Evolutionary conservation across 2,329 filamentous ascomycete genomes (phyloP).

Genomic region (Magnaporthales sp.): DNA sequence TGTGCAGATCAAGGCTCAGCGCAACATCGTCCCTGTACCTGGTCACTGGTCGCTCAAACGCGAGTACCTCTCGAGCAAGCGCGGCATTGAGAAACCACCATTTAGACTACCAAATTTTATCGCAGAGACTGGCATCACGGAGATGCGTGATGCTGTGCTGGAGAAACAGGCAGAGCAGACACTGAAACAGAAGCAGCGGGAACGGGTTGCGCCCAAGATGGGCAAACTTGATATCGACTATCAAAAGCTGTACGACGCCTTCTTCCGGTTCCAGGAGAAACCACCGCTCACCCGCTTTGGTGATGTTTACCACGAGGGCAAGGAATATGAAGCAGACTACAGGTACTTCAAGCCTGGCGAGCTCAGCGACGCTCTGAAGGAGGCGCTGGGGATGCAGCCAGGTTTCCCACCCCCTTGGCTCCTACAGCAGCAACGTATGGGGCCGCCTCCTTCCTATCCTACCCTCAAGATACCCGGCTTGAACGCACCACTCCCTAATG

Average conservation of each 20-base stretch:
- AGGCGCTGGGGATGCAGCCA: slow-evolving; percentile 87
- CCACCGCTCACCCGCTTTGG: slow-evolving; percentile 89
- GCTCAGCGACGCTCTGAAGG: slow-evolving; percentile 78
- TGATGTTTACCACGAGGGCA: slow-evolving; percentile 99
- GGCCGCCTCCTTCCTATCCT: slow-evolving; percentile 88
- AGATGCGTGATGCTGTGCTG: slow-evolving; percentile 94
- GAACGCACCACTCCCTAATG: slow-evolving; percentile 84
- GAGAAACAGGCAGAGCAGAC: slow-evolving; percentile 92
- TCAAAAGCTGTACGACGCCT: slow-evolving; percentile 94
- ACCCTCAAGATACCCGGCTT: slow-evolving; percentile 91
- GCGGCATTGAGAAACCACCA: slow-evolving; percentile 90
- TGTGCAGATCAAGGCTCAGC: slow-evolving; percentile 88
- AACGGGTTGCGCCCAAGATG: slow-evolving; percentile 91
- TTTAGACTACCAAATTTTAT: slow-evolving; percentile 95
- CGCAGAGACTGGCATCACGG: slow-evolving; percentile 90
- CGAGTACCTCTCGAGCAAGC: slow-evolving; percentile 93
- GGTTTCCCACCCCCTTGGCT: slow-evolving; percentile 94
- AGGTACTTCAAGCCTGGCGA: slow-evolving; percentile 86
- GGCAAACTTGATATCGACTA: slow-evolving; percentile 98
- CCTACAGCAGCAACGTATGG: slow-evolving; percentile 91
- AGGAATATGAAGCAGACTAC: slow-evolving; percentile 93
- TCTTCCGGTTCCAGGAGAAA: slow-evolving; percentile 97
- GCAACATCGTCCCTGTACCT: slow-evolving; percentile 93
- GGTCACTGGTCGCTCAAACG: slow-evolving; percentile 92
- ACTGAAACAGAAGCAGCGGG: slow-evolving; percentile 90